phyloP scores from a whole-genome alignment of 2,329 filamentous ascomycete species.

The Knufia petricola region DNA sequence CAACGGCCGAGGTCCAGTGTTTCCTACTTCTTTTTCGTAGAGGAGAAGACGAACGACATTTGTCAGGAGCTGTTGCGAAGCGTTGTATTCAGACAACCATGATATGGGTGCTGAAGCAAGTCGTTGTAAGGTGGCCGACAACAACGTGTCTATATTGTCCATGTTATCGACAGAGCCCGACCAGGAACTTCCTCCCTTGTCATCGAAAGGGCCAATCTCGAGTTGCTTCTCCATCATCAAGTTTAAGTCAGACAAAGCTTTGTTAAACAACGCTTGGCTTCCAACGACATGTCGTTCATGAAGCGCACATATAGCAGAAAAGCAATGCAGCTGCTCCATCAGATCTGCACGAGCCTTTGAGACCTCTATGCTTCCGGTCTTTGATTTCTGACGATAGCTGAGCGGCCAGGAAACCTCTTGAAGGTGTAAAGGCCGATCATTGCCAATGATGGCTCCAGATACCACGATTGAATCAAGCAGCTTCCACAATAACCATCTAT shows the following conservation, averaged over 20 bases:
- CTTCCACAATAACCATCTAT: conserved; percentile 20
- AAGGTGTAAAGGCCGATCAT: neutral
- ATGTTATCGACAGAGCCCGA: neutral
- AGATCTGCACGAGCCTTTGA: neutral
- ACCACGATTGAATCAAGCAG: conserved; percentile 3
- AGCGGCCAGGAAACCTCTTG: neutral
- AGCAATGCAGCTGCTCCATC: neutral
- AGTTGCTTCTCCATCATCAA: neutral
- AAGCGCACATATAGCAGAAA: neutral
- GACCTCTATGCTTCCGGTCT: too few relatives aligned
- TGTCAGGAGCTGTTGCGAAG: neutral
- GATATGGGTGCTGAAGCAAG: neutral
- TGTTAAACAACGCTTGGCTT: neutral
- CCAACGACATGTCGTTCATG: neutral
- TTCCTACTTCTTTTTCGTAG: neutral
- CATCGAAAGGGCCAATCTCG: neutral
- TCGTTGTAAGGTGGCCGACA: neutral
- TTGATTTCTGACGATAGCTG: neutral
- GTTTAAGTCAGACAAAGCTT: neutral
- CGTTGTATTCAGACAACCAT: neutral
- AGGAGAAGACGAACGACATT: neutral
- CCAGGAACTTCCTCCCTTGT: neutral
- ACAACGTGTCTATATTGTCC: neutral
- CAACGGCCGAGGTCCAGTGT: neutral
- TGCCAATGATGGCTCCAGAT: neutral